phyloP scores from a whole-genome alignment of 805 yeast species.

The Pichia occidentalis region DNA sequence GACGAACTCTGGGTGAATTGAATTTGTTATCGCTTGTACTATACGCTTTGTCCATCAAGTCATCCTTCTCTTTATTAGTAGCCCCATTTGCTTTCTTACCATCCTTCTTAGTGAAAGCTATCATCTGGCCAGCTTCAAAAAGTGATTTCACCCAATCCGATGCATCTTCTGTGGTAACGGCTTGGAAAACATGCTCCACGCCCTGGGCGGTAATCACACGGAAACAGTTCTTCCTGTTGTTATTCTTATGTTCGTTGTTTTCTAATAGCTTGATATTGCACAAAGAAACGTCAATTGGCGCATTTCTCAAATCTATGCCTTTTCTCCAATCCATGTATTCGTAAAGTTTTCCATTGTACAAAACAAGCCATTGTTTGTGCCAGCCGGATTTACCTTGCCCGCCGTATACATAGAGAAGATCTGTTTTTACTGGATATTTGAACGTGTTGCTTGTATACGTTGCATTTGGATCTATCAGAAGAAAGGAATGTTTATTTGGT shows the following conservation, averaged over 20 bases:
- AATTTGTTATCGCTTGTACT: too few species aligned
- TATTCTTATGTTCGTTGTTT: constrained; percentile 37
- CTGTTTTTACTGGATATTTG: constrained; percentile 27
- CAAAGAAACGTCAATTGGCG: constrained; percentile 65
- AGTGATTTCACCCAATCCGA: constrained; percentile 62
- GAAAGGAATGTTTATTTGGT: neutral
- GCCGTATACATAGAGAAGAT: constrained; percentile 50
- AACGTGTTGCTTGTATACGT: constrained; percentile 4
- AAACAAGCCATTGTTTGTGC: constrained; percentile 86
- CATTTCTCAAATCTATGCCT: constrained; percentile 52
- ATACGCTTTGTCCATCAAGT: too few species aligned
- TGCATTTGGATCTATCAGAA: constrained; percentile 6
- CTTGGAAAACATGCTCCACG: constrained; percentile 65
- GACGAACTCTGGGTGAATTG: constrained; percentile 19
- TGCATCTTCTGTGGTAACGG: constrained; percentile 60
- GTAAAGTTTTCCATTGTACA: constrained; percentile 57
- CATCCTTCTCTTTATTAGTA: too few species aligned
- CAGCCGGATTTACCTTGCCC: constrained; percentile 64
- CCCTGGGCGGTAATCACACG: constrained; percentile 69
- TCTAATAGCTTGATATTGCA: constrained; percentile 49
- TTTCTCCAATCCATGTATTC: constrained; percentile 80
- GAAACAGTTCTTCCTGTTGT: constrained; percentile 50
- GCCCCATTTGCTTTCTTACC: neutral
- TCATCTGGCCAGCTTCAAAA: constrained; percentile 42
- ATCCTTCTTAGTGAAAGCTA: constrained; percentile 17